Conservation (phyloP, 192 early-diverging fungal genomes). For the Linderina pennispora region DNA sequence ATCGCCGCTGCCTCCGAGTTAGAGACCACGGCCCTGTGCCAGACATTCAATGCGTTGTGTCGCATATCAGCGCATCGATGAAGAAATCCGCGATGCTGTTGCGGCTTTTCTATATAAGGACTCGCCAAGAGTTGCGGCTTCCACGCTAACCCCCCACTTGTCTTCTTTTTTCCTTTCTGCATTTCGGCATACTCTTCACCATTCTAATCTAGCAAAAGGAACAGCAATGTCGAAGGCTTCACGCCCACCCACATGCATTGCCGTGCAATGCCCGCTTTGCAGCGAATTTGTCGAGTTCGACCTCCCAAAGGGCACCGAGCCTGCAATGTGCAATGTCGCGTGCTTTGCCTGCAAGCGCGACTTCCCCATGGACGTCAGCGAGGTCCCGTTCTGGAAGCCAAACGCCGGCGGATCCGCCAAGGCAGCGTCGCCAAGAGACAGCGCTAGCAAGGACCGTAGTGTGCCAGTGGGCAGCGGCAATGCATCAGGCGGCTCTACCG, state of each 20-base stretch:
- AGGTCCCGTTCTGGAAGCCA: conserved; percentile 46
- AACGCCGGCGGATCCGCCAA: background rate
- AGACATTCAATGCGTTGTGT: too few species aligned
- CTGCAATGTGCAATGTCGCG: conserved; percentile 17
- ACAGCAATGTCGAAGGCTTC: conserved; percentile 34
- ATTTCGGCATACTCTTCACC: too few species aligned
- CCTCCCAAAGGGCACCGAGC: conserved; percentile 32
- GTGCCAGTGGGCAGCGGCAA: background rate
- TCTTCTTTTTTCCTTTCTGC: too few species aligned
- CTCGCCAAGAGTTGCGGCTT: too few species aligned
- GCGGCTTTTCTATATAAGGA: too few species aligned
- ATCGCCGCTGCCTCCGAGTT: too few species aligned
- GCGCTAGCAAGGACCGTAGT: conserved; percentile 3
- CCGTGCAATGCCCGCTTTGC: conserved; percentile 44
- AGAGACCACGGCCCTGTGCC: too few species aligned
- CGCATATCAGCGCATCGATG: too few species aligned
- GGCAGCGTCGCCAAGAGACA: conserved; percentile 1
- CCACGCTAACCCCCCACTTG: too few species aligned
- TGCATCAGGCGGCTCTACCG: background rate
- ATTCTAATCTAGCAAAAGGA: background rate
- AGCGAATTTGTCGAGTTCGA: conserved; percentile 44
- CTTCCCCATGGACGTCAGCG: conserved; percentile 45
- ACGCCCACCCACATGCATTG: conserved; percentile 39
- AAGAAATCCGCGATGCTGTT: too few species aligned
- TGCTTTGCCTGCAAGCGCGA: conserved; percentile 40